Conservation (phyloP, 768 basidiomycete genomes). For the Royoungia palumana region DNA sequence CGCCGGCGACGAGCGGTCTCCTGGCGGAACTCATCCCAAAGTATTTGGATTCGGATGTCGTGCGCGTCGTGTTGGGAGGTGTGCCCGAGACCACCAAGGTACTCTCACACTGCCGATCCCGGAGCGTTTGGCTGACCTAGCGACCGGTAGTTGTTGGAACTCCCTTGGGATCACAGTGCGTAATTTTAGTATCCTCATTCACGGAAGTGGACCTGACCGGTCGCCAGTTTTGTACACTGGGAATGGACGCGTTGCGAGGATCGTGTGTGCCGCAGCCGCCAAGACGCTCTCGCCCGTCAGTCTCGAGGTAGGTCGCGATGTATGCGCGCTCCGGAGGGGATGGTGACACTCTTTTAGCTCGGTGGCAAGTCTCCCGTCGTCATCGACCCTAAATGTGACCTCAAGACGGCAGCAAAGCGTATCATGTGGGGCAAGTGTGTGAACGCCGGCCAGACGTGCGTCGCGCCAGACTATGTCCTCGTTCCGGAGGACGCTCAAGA, state of each 20-base stretch:
- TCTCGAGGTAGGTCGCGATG: slow-evolving; percentile 41
- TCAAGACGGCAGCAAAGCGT: slow-evolving; percentile 63
- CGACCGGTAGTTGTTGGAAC: slow-evolving; percentile 55
- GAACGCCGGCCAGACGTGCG: slow-evolving; percentile 80
- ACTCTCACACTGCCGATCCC: not conserved
- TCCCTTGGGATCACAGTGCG: slow-evolving; percentile 63
- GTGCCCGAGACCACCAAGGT: slow-evolving; percentile 62
- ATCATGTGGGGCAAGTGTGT: slow-evolving; percentile 76
- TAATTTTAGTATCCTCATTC: not conserved
- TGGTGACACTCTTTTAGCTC: slow-evolving; percentile 36
- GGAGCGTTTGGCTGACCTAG: not conserved
- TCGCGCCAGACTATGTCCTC: slow-evolving; percentile 58
- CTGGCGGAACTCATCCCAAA: slow-evolving; percentile 66
- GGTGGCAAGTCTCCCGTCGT: slow-evolving; percentile 76
- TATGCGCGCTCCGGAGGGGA: not conserved
- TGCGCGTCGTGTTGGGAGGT: slow-evolving; percentile 68
- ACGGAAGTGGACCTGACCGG: not conserved
- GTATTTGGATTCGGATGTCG: slow-evolving; percentile 67
- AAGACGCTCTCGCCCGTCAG: slow-evolving; percentile 70
- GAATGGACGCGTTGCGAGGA: slow-evolving; percentile 54
- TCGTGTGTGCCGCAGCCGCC: slow-evolving; percentile 73
- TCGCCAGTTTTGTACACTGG: slow-evolving; percentile 54
- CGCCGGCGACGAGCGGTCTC: slow-evolving; percentile 52
- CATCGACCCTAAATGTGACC: slow-evolving; percentile 65
- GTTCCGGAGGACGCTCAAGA: slow-evolving; percentile 42